Conservation (phyloP, 2,329 filamentous ascomycete genomes). For the Sporothrix brasiliensis region DNA sequence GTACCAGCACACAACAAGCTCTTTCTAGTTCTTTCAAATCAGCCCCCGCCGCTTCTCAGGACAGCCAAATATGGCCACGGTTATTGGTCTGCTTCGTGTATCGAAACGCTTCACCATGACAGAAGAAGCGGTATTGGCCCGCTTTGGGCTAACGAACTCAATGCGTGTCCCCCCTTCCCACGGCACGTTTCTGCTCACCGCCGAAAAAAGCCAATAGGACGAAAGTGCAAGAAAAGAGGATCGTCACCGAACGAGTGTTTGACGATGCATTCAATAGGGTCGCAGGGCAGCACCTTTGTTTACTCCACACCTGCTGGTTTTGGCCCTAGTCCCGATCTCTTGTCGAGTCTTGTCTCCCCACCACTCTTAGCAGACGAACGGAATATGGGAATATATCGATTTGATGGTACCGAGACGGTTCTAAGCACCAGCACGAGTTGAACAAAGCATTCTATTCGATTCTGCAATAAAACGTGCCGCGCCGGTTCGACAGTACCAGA, state of each 20-base stretch:
- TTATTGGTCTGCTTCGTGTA: not conserved
- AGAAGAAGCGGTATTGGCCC: not conserved
- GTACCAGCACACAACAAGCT: not conserved
- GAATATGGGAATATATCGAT: constrained; percentile 12
- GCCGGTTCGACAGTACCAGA: not conserved
- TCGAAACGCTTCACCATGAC: not conserved
- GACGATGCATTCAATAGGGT: constrained; percentile 28
- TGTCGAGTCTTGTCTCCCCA: constrained; percentile 14
- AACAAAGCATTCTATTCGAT: not conserved
- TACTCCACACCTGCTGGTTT: constrained; percentile 19
- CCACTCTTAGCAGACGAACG: constrained; percentile 2
- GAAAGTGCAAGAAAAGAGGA: not conserved
- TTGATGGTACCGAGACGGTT: not conserved
- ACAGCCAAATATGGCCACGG: not conserved
- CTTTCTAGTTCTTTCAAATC: not conserved
- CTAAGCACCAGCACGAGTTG: not conserved
- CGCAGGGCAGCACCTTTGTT: not conserved
- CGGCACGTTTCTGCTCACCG: constrained; percentile 13
- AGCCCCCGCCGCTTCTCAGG: not conserved
- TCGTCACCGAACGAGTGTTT: constrained; percentile 22
- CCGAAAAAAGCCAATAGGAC: not conserved
- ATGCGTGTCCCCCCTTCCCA: not conserved
- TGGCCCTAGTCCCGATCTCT: constrained; percentile 1
- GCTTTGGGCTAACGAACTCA: not conserved
- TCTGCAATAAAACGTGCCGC: not conserved